Evolutionary conservation across 192 early-diverging fungal species (phyloP), one percentile per base, ranked within the genome.

Genomic region (Gigaspora rosea): DNA sequence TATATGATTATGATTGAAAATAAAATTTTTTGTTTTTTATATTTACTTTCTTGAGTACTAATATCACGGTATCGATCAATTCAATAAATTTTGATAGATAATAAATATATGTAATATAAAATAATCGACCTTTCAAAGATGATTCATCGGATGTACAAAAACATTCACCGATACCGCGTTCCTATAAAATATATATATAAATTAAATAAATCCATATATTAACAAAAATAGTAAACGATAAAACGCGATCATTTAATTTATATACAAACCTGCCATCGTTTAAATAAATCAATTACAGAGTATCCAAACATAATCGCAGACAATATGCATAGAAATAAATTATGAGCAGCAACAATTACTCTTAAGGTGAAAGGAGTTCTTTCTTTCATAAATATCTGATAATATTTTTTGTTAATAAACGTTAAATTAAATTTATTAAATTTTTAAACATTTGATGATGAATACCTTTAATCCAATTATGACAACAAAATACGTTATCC

Each of bases 21-120:
- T 27, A 18, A 47, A 35, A 41, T 36, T 41, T 36, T 47, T 3
- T n/a, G n/a, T n/a, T n/a, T 10, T 13, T 10, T 13, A 58, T 20
- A 36, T 4, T 48, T 78, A 86, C 85, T 85, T 86, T 86, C 69
- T 86, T 87, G 41, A 87, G 71, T 41, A 85, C 81, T 16, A 87
- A 65, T 48, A 87, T 87, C 16, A 87, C 83, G 27, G 86, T 87
- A 71, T 87, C 86, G 1, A 85, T 22, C 13, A 87, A 80, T 73
- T 87, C 86, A 71, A 64, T 72, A 73, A 81, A 87, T 67, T 86
- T 86, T 58, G 63, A 80, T 61, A 87, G 46, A 67, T 87, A 87
- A 71, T 86, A 87, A 16, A 85, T 78, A 81, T 87, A 87, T 49
- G 85, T 71, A 51, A 57, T 50, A 66, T 79, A 86, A 41, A 69